phyloP scores from a whole-genome alignment of 352 stramenopile species.

The Thalassiosira delicatula region DNA sequence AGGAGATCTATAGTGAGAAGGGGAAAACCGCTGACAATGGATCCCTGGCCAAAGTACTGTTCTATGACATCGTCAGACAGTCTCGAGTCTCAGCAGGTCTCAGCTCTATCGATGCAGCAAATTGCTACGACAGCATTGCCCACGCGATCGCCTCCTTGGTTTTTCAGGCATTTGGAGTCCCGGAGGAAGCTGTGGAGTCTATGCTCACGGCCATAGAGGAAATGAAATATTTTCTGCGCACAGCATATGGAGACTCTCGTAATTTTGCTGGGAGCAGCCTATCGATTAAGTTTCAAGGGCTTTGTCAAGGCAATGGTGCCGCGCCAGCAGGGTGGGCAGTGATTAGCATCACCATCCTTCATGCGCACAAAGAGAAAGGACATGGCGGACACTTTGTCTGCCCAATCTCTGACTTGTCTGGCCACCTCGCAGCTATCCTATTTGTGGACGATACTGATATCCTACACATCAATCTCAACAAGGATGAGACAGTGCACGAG shows the following conservation, averaged over 20 bases:
- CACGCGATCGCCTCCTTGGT: constrained; percentile 19
- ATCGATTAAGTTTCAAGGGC: constrained; percentile 35
- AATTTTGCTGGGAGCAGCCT: constrained; percentile 1
- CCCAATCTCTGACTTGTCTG: constrained; percentile 8
- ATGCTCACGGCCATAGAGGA: constrained; percentile 25
- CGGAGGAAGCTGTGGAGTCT: not conserved
- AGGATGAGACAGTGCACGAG: not conserved
- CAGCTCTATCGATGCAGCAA: not conserved
- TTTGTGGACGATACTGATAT: constrained; percentile 4
- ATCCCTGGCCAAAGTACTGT: not conserved
- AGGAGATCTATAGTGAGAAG: constrained; percentile 33
- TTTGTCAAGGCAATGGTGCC: constrained; percentile 54
- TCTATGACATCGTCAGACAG: constrained; percentile 1
- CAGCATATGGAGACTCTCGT: constrained; percentile 36
- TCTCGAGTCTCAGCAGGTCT: not conserved
- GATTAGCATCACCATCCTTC: constrained; percentile 48
- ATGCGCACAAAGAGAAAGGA: constrained; percentile 44
- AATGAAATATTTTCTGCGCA: constrained; percentile 45
- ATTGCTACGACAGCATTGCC: not conserved
- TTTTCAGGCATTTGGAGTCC: constrained; percentile 29
- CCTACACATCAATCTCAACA: not conserved
- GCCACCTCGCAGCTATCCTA: constrained; percentile 4
- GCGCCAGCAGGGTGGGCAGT: constrained; percentile 43
- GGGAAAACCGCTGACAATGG: constrained; percentile 20
- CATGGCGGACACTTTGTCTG: constrained; percentile 28